Conservation (phyloP, 345 rosid species). For the Sisymbrium irio region DNA sequence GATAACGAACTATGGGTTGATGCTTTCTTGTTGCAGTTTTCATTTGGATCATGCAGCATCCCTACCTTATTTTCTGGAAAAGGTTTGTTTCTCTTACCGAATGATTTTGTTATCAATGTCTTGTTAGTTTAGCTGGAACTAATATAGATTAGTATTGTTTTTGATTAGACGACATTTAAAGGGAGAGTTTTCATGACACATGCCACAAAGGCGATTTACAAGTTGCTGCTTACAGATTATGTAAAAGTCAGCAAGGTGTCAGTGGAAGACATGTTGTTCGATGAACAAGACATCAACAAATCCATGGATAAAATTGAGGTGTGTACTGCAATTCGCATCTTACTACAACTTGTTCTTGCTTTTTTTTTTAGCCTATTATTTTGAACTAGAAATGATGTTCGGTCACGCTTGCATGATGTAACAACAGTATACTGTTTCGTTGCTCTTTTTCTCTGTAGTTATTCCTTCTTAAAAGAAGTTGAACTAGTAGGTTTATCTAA, state of each 20-base stretch:
- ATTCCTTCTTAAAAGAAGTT: background rate
- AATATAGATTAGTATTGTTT: background rate
- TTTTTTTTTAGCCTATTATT: background rate
- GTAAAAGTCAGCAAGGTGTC: constrained; percentile 98
- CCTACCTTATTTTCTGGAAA: constrained; percentile 88
- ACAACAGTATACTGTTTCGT: background rate
- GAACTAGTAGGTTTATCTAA: background rate
- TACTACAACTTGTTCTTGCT: too few species aligned
- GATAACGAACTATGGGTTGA: background rate
- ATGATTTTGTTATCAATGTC: background rate
- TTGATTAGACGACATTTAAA: constrained; percentile 78
- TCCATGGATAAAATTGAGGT: constrained; percentile 99
- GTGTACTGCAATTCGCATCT: background rate
- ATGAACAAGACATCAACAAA: constrained; percentile 79
- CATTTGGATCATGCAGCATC: constrained; percentile 99
- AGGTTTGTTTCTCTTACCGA: constrained; percentile 47
- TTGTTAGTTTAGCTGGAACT: background rate
- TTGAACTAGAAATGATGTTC: background rate
- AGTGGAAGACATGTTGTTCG: constrained; percentile 91
- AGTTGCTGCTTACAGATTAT: constrained; percentile 82
- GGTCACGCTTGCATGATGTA: background rate
- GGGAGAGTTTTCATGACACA: constrained; percentile 96
- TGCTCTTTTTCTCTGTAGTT: background rate
- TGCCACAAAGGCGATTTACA: constrained; percentile 94
- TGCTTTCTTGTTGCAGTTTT: constrained; percentile 63